Percentiles rank a stretch among this genome's conserved stretches.
Conservation (phyloP, 2,329 filamentous ascomycete species). For the Celoporthe dispersa region DNA sequence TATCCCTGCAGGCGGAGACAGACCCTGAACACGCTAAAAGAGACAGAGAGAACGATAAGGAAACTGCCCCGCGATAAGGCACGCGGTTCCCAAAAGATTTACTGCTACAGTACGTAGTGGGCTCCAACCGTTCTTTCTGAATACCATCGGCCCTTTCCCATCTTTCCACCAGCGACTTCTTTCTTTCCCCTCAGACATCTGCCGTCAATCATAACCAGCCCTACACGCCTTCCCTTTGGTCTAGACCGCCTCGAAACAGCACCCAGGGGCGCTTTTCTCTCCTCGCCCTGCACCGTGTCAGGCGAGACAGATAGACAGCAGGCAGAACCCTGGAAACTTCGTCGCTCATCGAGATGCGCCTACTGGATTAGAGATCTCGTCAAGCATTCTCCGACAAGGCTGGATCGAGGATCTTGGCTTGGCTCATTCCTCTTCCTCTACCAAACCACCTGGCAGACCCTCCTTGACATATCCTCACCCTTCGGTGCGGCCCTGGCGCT, state of each 20-base stretch:
- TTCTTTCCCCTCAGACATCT: not conserved
- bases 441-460: slow-evolving; percentile 17
- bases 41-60: not conserved
- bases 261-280: slow-evolving; percentile 20
- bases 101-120: no score
- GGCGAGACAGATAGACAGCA: not conserved
- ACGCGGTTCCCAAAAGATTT: not conserved
- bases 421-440: slow-evolving; percentile 13
- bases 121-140: not conserved
- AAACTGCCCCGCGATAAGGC: slow-evolving; percentile 17
- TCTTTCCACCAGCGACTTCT: slow-evolving; percentile 5
- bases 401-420: slow-evolving; percentile 18
- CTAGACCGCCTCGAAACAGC: not conserved
- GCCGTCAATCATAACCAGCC: not conserved
- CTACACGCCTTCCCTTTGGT: not conserved
- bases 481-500: slow-evolving; percentile 9
- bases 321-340: slow-evolving; percentile 18
- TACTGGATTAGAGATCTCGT: slow-evolving; percentile 30
- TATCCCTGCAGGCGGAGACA: slow-evolving; percentile 1
- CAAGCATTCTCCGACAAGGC: slow-evolving; percentile 29
- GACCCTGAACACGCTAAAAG: not conserved
- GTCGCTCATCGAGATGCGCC: slow-evolving; percentile 30
- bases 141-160: slow-evolving; percentile 4
- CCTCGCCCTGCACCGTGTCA: not conserved
- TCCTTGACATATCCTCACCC: slow-evolving; percentile 21